Conservation (phyloP, 306 rosid species). For the Fagus crenata region DNA sequence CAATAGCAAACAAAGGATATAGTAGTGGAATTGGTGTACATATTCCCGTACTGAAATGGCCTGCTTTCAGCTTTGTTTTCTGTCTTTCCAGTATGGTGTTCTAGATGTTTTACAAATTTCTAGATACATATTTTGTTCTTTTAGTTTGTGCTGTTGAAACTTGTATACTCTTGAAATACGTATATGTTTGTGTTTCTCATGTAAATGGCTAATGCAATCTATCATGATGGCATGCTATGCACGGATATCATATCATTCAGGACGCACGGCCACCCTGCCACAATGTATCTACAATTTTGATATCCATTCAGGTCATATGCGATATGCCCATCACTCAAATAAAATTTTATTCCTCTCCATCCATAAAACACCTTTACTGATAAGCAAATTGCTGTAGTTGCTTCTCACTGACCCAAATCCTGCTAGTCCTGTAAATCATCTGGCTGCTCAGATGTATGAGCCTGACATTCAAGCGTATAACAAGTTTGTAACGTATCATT, state of each 20-base stretch:
- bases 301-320: slow-evolving; percentile 36
- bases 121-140: too few relatives aligned
- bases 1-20: too few relatives aligned
- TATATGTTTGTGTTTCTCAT: too few relatives aligned
- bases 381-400: slow-evolving; percentile 22
- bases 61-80: too few relatives aligned
- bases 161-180: too few relatives aligned
- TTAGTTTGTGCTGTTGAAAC: too few relatives aligned
- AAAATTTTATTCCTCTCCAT: too few relatives aligned
- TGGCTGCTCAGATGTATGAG: slow-evolving; percentile 36
- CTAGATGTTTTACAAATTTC: too few relatives aligned
- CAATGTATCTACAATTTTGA: slow-evolving; percentile 34
- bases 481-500: slow-evolving; percentile 18
- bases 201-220: slow-evolving; percentile 20
- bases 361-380: not conserved
- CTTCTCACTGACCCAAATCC: slow-evolving; percentile 40
- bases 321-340: not conserved
- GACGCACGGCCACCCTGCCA: slow-evolving; percentile 45
- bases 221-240: slow-evolving; percentile 34
- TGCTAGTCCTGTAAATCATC: slow-evolving; percentile 37
- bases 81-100: too few relatives aligned
- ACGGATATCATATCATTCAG: slow-evolving; percentile 37
- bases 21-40: too few relatives aligned
- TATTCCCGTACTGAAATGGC: too few relatives aligned
- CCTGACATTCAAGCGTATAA: slow-evolving; percentile 36